Percentiles rank a stretch among this genome's conserved stretches.
phyloP scores from a whole-genome alignment of 179 eudicot genomes.

The Spinacia oleracea region DNA sequence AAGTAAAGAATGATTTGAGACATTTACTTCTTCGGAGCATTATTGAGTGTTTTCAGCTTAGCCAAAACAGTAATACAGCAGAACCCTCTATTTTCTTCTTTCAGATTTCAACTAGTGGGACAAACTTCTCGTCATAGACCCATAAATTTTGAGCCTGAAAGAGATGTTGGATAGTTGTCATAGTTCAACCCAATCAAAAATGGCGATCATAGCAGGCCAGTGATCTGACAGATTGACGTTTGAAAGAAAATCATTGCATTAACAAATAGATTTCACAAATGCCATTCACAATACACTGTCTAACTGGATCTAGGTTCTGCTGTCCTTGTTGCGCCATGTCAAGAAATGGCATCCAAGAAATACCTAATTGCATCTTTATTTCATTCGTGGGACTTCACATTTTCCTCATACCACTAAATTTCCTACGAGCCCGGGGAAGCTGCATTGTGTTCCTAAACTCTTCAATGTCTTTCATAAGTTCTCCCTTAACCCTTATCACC shows the following conservation, averaged over 20 bases:
- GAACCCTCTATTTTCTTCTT: background rate
- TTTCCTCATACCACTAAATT: background rate
- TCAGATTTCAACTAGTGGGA: no score
- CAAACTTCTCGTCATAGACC: no score
- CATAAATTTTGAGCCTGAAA: background rate
- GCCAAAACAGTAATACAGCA: background rate
- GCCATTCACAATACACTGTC: background rate
- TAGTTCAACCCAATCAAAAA: background rate
- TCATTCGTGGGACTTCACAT: background rate
- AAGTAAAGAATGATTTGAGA: background rate
- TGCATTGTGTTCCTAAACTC: background rate
- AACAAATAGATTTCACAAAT: background rate
- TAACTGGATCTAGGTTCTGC: background rate
- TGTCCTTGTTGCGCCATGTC: background rate
- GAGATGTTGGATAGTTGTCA: background rate
- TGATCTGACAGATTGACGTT: background rate
- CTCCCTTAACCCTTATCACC: background rate
- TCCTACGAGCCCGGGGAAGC: background rate
- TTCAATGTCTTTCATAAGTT: background rate
- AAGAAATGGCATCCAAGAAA: background rate
- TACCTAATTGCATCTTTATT: background rate
- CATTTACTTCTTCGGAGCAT: background rate
- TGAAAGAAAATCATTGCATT: background rate
- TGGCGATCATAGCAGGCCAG: background rate
- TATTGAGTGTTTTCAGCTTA: background rate